Base-by-base conservation (phyloP, 306 rosid species). In the Fagus crenata region DNA sequence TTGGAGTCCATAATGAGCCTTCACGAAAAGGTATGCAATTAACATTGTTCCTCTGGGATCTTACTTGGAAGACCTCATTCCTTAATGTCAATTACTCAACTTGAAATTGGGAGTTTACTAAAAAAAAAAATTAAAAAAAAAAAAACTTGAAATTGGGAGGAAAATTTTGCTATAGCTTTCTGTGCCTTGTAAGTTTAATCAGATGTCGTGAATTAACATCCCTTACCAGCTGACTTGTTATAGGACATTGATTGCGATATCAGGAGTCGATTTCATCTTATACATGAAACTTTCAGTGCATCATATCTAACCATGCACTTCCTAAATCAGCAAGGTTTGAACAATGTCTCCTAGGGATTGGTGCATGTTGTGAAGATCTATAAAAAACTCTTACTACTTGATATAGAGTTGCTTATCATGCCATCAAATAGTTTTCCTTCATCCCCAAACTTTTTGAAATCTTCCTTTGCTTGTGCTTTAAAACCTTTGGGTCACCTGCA, bases 1-100 rank as follows among this genome's bases (percentile, higher is more conserved):
- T 54, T 68, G 80, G 75, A 77, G 33, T 77, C 75, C 28, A 3
- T 77, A 68, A 22, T 46, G 31, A 13, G 12, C n/a, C 75, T 77
- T 13, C 55, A 65, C 7, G 68, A 77, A 22, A 43, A 53, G 80
- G 80, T 77, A 77, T 39, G 69, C 43, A 40, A 31, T 59, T 58
- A 53, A 61, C 41, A 32, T 14, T 61, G 40, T 33, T 61, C 68
- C 68, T 61, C 14, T 4, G 18, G 67, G 37, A 32, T 60, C 4
- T 12, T 60, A 32, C 39, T 32, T 32, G 31, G 32, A 7, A 55
- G 33, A 18, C 61, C 11, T 55, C 32, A 18, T 15, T 55, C 11
- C 6, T 55, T 55, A 32, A 55, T 55, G 61, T 55, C 18, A 55
- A 55, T 55, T 55, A 17, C 32, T 18, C 32, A 55, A 55, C 28